These are phyloP conservation scores for Epichloe baconii DNA, from an alignment of 2,329 filamentous ascomycete genomes.

Conservation along the genomic window DNA sequence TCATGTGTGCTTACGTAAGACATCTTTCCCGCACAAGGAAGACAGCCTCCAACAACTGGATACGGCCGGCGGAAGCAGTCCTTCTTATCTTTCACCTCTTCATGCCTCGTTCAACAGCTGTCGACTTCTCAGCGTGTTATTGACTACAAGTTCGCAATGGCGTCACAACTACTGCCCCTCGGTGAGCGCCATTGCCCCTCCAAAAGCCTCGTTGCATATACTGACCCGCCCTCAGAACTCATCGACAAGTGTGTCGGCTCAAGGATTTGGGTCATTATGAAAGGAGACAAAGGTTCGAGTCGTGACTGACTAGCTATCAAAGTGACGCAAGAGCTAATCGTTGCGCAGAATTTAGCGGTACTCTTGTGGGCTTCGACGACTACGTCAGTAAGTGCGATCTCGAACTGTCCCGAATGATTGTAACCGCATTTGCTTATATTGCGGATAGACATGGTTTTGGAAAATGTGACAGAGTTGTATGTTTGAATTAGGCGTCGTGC, in stretches of 20 bases:
- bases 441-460: constrained; percentile 80
- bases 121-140: background rate
- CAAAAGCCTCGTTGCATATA: background rate
- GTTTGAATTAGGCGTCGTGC: constrained; percentile 14
- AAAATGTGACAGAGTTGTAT: constrained; percentile 94
- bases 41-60: background rate
- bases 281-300: constrained; percentile 78
- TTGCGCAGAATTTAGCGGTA: constrained; percentile 77
- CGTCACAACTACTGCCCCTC: constrained; percentile 60
- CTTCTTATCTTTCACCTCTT: background rate
- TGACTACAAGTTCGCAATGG: constrained; percentile 33
- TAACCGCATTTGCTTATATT: constrained; percentile 1
- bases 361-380: constrained; percentile 91
- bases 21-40: background rate
- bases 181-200: constrained; percentile 30
- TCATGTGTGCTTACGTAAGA: constrained; percentile 1
- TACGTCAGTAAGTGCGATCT: constrained; percentile 79
- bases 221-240: constrained; percentile 49
- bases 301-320: too few relatives aligned
- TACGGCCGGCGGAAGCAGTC: background rate
- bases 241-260: constrained; percentile 99
- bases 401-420: background rate
- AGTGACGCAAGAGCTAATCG: background rate
- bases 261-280: constrained; percentile 98
- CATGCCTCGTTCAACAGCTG: background rate